Base-by-base conservation (phyloP, 495 filamentous ascomycete species). In the Usnea hakonensis region DNA sequence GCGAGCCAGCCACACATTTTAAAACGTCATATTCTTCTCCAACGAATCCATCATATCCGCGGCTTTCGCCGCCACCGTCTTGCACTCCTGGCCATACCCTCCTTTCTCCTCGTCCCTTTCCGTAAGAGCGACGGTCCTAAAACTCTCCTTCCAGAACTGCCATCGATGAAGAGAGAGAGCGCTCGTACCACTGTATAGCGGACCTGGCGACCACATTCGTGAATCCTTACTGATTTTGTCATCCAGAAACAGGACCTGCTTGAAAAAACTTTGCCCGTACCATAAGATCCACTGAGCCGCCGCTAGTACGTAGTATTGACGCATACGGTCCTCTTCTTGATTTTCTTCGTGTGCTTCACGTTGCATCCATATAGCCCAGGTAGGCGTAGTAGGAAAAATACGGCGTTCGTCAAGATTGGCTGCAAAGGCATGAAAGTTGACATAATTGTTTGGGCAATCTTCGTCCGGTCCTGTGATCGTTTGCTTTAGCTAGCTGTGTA, bases 201-300 rank as follows among this genome's bases (percentile, higher is more conserved):
- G 28, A 38, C 28, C 35, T 19, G 48, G 32, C 0, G 19, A 38
- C 11, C 59, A 43, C 17, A 2, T 2, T 1, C 10, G 28, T 32
- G 40, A 3, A 23, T 11, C 33, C 1, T 5, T 10, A 3, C 10
- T 17, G 13, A 61, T n/a, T 3, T n/a, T n/a, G n/a, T 48, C 55
- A 46, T 36, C 37, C 14, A 17, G 61, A 30, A 14, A 37, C 38
- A 50, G n/a, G 35, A 63, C 38, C 26, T 46, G 36, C 55, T 46
- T 59, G 40, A 60, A 63, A 35, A 60, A 43, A 55, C 37, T 58
- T 2, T 63, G 36, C 6, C 38, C 33, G 19, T 5, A 46, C 55
- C n/a, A 60, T 10, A 63, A 30, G 13, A 50, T 19, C 8, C 26
- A 30, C 16, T 63, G 28, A 43, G 61, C 61, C 40, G 55, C 55